A percentile compares a stretch with the other conserved stretches of the same genome.
phyloP scores from a whole-genome alignment of 169 alveolate species.

The Amoebophrya sp. region DNA sequence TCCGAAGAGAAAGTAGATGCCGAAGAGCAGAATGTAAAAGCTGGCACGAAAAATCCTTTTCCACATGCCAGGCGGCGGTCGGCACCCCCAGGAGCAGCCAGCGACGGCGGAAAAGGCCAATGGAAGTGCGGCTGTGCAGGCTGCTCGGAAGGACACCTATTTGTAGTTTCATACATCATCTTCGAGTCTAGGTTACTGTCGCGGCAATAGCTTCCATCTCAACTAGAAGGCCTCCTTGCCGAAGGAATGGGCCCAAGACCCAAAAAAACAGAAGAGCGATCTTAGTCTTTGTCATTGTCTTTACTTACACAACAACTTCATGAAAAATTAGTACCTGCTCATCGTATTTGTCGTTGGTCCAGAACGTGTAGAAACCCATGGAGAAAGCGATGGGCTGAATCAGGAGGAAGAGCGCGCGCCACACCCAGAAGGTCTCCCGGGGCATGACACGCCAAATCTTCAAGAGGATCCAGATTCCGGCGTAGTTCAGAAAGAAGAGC shows the following conservation, averaged over 20 bases:
- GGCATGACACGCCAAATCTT: conserved; percentile 15
- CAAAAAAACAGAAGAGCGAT: no score
- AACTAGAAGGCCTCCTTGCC: no score
- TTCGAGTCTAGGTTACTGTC: no score
- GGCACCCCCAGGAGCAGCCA: neutral
- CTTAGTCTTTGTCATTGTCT: no score
- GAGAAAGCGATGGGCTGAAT: neutral
- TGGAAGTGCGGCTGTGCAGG: neutral
- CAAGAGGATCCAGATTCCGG: neutral
- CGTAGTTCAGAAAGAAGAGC: neutral
- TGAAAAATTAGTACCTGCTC: neutral
- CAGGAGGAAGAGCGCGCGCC: neutral
- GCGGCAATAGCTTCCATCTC: no score
- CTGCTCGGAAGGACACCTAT: neutral
- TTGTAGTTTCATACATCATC: no score
- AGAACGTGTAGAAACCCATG: neutral
- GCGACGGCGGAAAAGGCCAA: conserved; percentile 2
- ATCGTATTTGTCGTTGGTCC: neutral
- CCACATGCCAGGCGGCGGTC: neutral
- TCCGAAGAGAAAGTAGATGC: neutral
- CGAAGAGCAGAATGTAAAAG: neutral
- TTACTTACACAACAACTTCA: no score
- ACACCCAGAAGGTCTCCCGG: neutral
- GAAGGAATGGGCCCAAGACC: no score
- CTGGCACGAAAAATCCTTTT: neutral